A percentile compares a stretch with the other conserved stretches of the same genome.
Conservation (phyloP, 345 rosid genomes). For the Erodium maritimum region DNA sequence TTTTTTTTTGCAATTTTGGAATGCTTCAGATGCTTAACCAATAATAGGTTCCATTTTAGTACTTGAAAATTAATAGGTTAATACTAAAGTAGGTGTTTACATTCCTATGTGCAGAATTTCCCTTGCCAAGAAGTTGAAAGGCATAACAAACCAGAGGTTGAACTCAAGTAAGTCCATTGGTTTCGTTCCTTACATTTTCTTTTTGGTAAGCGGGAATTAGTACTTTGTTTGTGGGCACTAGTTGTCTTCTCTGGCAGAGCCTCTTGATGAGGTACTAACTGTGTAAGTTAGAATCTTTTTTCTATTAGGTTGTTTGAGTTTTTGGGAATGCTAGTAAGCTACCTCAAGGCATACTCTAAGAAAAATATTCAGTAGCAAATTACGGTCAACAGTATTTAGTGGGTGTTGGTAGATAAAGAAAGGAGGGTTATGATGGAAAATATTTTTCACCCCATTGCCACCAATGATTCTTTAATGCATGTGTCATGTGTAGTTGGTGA, state of each 20-base stretch:
- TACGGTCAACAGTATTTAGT: not conserved
- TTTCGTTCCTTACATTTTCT: not conserved
- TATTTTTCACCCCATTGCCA: not conserved
- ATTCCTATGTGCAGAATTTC: constrained; percentile 53
- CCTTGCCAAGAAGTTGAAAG: constrained; percentile 99
- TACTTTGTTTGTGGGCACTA: not conserved
- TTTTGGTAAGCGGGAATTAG: not conserved
- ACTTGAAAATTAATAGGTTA: not conserved
- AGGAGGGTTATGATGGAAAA: not conserved
- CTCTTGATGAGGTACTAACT: not conserved
- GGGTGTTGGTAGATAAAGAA: not conserved
- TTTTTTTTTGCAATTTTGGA: not conserved
- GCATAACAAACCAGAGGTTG: constrained; percentile 99
- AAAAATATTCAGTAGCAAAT: not conserved
- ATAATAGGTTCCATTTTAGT: not conserved
- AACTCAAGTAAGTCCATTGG: constrained; percentile 65
- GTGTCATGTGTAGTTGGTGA: not conserved
- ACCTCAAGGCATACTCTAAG: too few species aligned
- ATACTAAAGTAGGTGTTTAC: not conserved
- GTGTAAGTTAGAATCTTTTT: not conserved
- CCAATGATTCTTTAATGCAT: not conserved
- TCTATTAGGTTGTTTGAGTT: not conserved
- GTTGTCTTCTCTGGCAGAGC: not conserved
- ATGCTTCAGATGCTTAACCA: too few species aligned
- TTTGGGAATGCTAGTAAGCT: not conserved